Evolutionary conservation across 116 monocot genomes (phyloP).

Genomic region (Iris pallida): DNA sequence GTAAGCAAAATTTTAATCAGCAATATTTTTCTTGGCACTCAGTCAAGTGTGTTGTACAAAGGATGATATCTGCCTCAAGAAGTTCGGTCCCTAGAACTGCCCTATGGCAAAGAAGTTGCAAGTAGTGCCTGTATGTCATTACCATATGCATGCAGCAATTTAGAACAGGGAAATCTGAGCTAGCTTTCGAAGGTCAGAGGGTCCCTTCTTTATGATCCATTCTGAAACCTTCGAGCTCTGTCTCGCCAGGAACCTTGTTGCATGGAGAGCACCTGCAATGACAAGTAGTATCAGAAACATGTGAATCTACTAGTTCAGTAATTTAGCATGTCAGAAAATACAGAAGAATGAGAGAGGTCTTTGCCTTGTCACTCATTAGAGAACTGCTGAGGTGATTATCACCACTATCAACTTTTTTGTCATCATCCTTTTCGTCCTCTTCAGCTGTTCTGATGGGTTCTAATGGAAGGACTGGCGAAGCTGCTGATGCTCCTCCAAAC

Average conservation of each 20-base stretch:
- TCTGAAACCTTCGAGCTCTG: constrained; percentile 40
- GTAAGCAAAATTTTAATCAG: too few relatives aligned
- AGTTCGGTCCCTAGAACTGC: too few relatives aligned
- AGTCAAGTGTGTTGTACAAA: too few relatives aligned
- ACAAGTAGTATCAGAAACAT: neutral
- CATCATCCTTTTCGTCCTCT: constrained; percentile 7
- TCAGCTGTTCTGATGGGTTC: constrained; percentile 15
- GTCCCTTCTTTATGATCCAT: constrained; percentile 9
- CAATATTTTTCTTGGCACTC: too few relatives aligned
- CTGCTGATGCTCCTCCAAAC: constrained; percentile 64
- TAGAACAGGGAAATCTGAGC: too few relatives aligned
- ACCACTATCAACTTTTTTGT: neutral
- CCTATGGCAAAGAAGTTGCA: too few relatives aligned
- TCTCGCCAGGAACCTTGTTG: constrained; percentile 93
- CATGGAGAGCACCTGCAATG: constrained; percentile 54
- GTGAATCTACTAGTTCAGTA: too few relatives aligned
- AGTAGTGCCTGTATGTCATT: too few relatives aligned
- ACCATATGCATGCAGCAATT: too few relatives aligned
- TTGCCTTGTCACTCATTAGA: constrained; percentile 68
- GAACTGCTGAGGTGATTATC: constrained; percentile 1
- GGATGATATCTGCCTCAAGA: too few relatives aligned
- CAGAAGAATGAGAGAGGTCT: neutral
- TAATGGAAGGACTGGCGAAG: constrained; percentile 6
- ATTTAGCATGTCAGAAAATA: too few relatives aligned
- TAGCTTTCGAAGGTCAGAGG: constrained; percentile 22